Conservation (phyloP, 768 basidiomycete species). For the Mycena latifolia region DNA sequence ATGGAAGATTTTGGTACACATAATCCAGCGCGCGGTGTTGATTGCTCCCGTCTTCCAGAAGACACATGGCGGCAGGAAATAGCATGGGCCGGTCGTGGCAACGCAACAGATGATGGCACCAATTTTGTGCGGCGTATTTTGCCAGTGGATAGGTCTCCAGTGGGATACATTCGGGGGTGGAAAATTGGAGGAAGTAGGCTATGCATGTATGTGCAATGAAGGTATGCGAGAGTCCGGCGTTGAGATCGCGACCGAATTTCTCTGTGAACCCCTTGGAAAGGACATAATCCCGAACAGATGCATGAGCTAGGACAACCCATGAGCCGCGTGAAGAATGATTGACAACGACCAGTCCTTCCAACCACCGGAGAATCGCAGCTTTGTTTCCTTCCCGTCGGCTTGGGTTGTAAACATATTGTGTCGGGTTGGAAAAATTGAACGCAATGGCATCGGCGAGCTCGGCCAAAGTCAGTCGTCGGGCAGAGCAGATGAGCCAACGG, state of each 20-base stretch:
- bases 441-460: neutral
- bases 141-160: constrained; percentile 3
- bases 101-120: constrained; percentile 4
- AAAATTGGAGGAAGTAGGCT: neutral
- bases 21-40: neutral
- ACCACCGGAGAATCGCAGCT: neutral
- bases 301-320: neutral
- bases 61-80: neutral
- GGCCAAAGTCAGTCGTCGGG: too few relatives aligned
- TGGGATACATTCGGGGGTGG: neutral
- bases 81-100: neutral
- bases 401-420: neutral
- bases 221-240: neutral
- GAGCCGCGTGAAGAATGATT: too few relatives aligned
- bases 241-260: neutral
- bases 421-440: neutral
- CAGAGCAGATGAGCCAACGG: neutral
- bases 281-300: constrained; percentile 8
- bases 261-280: neutral
- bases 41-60: neutral
- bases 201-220: constrained; percentile 10
- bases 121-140: neutral
- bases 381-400: neutral
- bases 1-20: neutral
- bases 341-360: neutral